Evolutionary conservation across 768 basidiomycete genomes (phyloP), one percentile per base, ranked within the genome.

Genomic region (Pleurotus giganteus): DNA sequence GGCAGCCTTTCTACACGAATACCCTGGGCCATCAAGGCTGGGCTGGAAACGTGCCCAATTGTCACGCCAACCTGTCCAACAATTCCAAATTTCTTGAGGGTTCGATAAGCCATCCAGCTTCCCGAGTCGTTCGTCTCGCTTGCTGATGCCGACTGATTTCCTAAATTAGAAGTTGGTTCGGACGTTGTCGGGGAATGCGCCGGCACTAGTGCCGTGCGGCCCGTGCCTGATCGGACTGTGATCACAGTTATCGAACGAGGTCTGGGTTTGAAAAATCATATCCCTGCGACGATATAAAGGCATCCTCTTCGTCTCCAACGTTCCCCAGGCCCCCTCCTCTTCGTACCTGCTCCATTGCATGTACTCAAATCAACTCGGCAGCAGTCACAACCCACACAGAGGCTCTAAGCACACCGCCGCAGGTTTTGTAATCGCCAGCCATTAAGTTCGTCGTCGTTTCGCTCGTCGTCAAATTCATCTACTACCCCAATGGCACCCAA

Each of bases 301-400:
- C 73, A n/a, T n/a, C n/a, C n/a, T n/a, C n/a, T n/a, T n/a, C n/a
- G n/a, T n/a, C n/a, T n/a, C n/a, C n/a, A n/a, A n/a, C n/a, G n/a
- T n/a, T n/a, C n/a, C n/a, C n/a, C n/a, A n/a, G n/a, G n/a, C n/a
- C 67, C n/a, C n/a, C n/a, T n/a, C n/a, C n/a, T n/a, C n/a, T n/a
- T n/a, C 67, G 71, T 70, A 62, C 69, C 71, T 76, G 70, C 75
- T n/a, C 65, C 67, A 63, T 78, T 91, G 88, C 83, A 94, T 94
- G 93, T 96, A 87, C 90, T 91, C 89, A 61, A 94, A 95, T 89
- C 86, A 88, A 71, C 88, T 94, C 63, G 86, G 88, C 73, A 89
- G 88, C 73, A 77, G 84, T 62, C 93, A 95, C 78, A 95, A 95
- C 77, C 80, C 82, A 65, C 82, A 89, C 77, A 81, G 91, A 85